phyloP scores from a whole-genome alignment of 106 monocot genomes.

The Allium fistulosum region DNA sequence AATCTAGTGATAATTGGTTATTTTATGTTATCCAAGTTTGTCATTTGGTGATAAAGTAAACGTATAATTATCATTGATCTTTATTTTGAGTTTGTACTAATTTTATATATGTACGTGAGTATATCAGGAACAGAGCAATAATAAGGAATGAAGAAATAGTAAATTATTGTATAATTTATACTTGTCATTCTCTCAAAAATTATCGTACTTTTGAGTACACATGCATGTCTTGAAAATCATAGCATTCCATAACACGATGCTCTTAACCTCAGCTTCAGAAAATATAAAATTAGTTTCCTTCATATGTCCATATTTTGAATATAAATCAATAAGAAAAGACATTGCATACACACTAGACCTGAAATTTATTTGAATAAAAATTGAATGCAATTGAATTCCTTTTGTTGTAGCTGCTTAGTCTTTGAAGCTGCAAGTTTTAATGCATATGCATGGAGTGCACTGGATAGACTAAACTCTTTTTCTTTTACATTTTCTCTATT shows the following conservation, averaged over 20 bases:
- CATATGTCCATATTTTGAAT: conserved; percentile 47
- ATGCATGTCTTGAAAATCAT: conserved; percentile 53
- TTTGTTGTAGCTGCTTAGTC: conserved; percentile 33
- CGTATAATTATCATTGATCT: too few species aligned
- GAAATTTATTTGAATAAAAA: conserved; percentile 24
- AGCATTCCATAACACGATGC: conserved; percentile 57
- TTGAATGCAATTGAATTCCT: conserved; percentile 45
- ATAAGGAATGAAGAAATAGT: too few species aligned
- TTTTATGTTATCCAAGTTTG: too few species aligned
- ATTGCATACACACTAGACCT: conserved; percentile 32
- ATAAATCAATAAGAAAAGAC: conserved; percentile 46
- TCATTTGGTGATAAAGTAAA: too few species aligned
- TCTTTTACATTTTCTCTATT: neutral
- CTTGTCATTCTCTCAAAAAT: conserved; percentile 69
- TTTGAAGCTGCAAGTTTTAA: too few species aligned
- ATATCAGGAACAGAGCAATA: too few species aligned
- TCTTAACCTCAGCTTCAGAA: conserved; percentile 17
- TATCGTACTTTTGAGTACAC: conserved; percentile 21
- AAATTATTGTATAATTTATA: too few species aligned
- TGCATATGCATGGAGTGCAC: conserved; percentile 45
- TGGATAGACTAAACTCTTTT: conserved; percentile 59
- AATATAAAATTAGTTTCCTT: conserved; percentile 38
- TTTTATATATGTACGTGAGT: too few species aligned
- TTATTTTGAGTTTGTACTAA: too few species aligned
- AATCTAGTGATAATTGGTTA: too few species aligned